A percentile compares a stretch with the other conserved stretches of the same genome.
phyloP scores from a whole-genome alignment of 257 asterid species.

The Solanum paucissectum region DNA sequence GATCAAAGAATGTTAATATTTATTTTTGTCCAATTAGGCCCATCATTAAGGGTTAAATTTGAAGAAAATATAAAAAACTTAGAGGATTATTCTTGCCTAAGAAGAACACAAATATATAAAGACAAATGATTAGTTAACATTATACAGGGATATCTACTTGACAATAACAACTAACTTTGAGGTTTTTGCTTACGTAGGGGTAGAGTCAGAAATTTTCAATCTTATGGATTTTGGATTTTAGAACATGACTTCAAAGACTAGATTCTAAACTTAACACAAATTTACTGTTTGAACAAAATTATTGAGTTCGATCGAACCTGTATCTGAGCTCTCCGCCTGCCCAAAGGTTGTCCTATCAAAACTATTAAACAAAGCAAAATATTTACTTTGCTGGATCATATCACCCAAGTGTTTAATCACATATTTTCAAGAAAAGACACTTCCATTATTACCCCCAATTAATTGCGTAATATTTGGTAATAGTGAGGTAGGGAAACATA shows the following conservation, averaged over 20 bases:
- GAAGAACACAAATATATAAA: conserved; percentile 18
- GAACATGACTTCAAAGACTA: not conserved
- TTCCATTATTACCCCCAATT: not conserved
- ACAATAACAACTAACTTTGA: conserved; percentile 19
- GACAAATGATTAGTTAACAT: conserved; percentile 28
- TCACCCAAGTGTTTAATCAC: not conserved
- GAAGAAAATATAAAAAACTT: conserved; percentile 1
- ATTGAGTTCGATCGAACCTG: not conserved
- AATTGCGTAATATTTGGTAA: not conserved
- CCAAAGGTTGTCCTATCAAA: conserved; percentile 11
- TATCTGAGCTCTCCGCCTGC: not conserved
- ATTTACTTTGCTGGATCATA: not conserved
- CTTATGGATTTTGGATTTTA: not conserved
- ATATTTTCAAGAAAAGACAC: not conserved
- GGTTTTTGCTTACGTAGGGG: not conserved
- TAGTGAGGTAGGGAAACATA: not conserved
- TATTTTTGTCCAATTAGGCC: not conserved
- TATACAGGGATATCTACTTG: not conserved
- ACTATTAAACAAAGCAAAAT: conserved; percentile 1
- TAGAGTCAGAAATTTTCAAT: not conserved
- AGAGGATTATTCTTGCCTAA: conserved; percentile 5
- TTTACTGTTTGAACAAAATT: not conserved
- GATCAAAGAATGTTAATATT: conserved; percentile 4
- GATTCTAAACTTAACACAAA: not conserved
- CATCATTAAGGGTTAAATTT: conserved; percentile 4